Conservation (phyloP, 805 yeast genomes). For the Candida alai region DNA sequence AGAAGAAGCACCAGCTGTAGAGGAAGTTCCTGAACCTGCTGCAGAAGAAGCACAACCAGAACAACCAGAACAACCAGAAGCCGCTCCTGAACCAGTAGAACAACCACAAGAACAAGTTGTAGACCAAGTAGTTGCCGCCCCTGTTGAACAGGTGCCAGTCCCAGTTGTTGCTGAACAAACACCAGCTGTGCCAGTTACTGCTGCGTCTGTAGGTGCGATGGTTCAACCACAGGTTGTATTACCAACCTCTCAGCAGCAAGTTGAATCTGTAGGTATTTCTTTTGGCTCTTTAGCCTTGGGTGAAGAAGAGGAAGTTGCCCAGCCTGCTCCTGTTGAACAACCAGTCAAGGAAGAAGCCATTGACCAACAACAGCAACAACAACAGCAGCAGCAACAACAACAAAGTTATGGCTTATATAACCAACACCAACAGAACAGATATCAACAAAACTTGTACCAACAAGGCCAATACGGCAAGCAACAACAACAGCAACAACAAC, state of each 20-base stretch:
- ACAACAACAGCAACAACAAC: slow-evolving; percentile 17
- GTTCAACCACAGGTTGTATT: slow-evolving; percentile 39
- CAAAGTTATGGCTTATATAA: slow-evolving; percentile 17
- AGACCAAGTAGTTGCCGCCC: slow-evolving; percentile 5
- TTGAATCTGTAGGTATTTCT: slow-evolving; percentile 53
- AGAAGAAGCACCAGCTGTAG: slow-evolving; percentile 15
- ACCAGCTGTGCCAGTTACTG: slow-evolving; percentile 1
- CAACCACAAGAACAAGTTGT: slow-evolving; percentile 27
- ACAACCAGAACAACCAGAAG: slow-evolving; percentile 13
- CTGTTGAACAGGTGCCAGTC: slow-evolving; percentile 3
- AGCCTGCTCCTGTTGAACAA: slow-evolving; percentile 1
- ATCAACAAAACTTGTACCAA: slow-evolving; percentile 10
- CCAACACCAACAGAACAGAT: slow-evolving; percentile 10
- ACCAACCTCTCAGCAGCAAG: slow-evolving; percentile 47
- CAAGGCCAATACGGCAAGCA: slow-evolving; percentile 11
- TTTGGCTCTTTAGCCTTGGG: slow-evolving; percentile 56
- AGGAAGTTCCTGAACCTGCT: slow-evolving; percentile 9
- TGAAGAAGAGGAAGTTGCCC: slow-evolving; percentile 32
- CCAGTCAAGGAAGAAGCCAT: slow-evolving; percentile 16
- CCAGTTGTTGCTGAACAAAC: slow-evolving; percentile 3
- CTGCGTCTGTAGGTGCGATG: slow-evolving; percentile 6
- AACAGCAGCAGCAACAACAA: slow-evolving; percentile 12
- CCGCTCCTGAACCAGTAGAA: slow-evolving; percentile 2
- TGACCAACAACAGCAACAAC: slow-evolving; percentile 19
- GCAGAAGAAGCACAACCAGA: slow-evolving; percentile 25